Evolutionary conservation across 768 basidiomycete genomes (phyloP).

Genomic region (Rhizopogon salebrosus): DNA sequence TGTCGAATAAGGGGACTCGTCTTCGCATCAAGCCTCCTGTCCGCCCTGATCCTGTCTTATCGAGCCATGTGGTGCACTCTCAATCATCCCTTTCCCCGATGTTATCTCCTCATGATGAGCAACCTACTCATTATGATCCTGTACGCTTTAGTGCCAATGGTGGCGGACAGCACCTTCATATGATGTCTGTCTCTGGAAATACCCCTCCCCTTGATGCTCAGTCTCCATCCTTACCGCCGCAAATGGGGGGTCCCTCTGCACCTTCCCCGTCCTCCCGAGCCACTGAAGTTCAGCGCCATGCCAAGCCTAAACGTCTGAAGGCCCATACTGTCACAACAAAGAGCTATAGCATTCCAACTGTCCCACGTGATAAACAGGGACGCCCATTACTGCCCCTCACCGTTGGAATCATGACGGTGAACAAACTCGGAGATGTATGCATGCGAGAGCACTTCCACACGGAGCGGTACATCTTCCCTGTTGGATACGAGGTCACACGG

Average conservation of each 20-base stretch:
- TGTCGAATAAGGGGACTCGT: slow-evolving; percentile 43
- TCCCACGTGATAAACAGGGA: slow-evolving; percentile 68
- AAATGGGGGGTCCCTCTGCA: slow-evolving; percentile 10
- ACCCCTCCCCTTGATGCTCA: slow-evolving; percentile 19
- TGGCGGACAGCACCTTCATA: slow-evolving; percentile 10
- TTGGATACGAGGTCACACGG: slow-evolving; percentile 82
- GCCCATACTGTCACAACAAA: slow-evolving; percentile 78
- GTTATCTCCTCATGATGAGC: slow-evolving; percentile 30
- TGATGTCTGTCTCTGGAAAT: slow-evolving; percentile 10
- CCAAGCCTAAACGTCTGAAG: slow-evolving; percentile 75
- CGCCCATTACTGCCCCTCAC: slow-evolving; percentile 73
- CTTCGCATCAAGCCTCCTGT: slow-evolving; percentile 45
- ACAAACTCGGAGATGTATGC: slow-evolving; percentile 69
- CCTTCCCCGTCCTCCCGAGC: slow-evolving; percentile 17
- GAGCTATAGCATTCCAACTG: slow-evolving; percentile 71
- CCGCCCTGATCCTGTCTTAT: slow-evolving; percentile 18
- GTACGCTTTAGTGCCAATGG: slow-evolving; percentile 20
- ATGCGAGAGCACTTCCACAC: slow-evolving; percentile 85
- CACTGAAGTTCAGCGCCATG: slow-evolving; percentile 32
- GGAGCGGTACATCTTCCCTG: slow-evolving; percentile 84
- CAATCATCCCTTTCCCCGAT: slow-evolving; percentile 29
- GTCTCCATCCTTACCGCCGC: slow-evolving; percentile 12
- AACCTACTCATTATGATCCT: slow-evolving; percentile 16
- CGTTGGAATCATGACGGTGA: slow-evolving; percentile 85
- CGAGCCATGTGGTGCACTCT: slow-evolving; percentile 16